Evolutionary conservation across 768 basidiomycete species (phyloP).

Genomic region (Leccinum subgranulosum): DNA sequence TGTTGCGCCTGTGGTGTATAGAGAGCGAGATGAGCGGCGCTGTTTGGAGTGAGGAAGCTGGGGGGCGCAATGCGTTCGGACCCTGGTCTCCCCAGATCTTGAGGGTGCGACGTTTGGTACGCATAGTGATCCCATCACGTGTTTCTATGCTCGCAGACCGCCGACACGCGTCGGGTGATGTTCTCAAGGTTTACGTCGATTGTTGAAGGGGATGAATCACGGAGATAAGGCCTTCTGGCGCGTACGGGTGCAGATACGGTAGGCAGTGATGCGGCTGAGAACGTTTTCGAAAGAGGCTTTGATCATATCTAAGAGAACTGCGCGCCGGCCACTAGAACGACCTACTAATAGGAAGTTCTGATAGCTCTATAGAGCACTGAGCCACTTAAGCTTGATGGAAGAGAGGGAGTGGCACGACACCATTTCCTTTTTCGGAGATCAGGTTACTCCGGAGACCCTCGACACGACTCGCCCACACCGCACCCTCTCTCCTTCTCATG

Average conservation of each 20-base stretch:
- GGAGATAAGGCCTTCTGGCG: too few species aligned
- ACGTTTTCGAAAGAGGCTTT: too few species aligned
- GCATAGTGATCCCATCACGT: constrained; percentile 46
- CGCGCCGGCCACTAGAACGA: too few species aligned
- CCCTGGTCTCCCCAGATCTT: constrained; percentile 58
- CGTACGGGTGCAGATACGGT: too few species aligned
- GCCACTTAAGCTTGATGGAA: too few species aligned
- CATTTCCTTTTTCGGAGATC: background rate
- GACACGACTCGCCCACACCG: background rate
- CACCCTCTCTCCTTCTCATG: background rate
- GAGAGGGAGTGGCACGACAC: too few species aligned
- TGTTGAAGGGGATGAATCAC: constrained; percentile 66
- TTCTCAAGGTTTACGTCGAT: constrained; percentile 37
- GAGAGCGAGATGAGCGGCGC: constrained; percentile 51
- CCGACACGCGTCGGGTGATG: constrained; percentile 35
- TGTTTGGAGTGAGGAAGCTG: constrained; percentile 52
- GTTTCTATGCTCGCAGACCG: constrained; percentile 59
- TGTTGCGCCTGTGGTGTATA: constrained; percentile 52
- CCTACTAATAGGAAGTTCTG: too few species aligned
- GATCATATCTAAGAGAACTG: too few species aligned
- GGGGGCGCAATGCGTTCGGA: constrained; percentile 42
- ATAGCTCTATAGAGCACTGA: too few species aligned
- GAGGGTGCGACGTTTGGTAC: constrained; percentile 45
- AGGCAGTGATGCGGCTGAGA: too few species aligned
- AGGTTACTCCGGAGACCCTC: too few species aligned